Percentiles rank a stretch among this genome's conserved stretches.
Evolutionary conservation across 2,329 filamentous ascomycete species (phyloP).

Genomic region (Dactylellina haptotyla): DNA sequence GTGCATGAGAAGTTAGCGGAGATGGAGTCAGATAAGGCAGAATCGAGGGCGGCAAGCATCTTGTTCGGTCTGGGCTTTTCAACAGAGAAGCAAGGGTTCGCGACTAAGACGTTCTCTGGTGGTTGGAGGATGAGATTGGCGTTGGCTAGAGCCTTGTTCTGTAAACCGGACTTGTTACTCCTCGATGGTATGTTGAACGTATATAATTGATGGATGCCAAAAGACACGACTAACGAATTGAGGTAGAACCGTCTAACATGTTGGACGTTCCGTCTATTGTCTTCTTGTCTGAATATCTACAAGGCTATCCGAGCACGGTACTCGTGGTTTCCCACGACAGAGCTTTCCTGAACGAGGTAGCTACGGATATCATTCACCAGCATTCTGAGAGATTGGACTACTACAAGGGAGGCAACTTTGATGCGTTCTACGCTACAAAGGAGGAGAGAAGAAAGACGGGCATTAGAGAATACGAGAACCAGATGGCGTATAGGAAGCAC

Average conservation of each 20-base stretch:
- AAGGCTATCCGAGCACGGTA: slow-evolving; percentile 91
- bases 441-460: slow-evolving; percentile 97
- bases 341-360: slow-evolving; percentile 97
- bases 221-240: slow-evolving; percentile 50
- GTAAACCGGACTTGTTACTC: slow-evolving; percentile 92
- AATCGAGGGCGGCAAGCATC: slow-evolving; percentile 93
- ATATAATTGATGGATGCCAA: not conserved
- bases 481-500: slow-evolving; percentile 93
- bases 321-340: slow-evolving; percentile 98
- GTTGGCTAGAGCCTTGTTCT: slow-evolving; percentile 93
- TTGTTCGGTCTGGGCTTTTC: slow-evolving; percentile 97
- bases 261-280: slow-evolving; percentile 99
- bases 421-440: slow-evolving; percentile 95
- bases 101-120: slow-evolving; percentile 98
- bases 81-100: slow-evolving; percentile 85
- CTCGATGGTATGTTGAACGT: slow-evolving; percentile 72
- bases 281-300: slow-evolving; percentile 95
- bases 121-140: slow-evolving; percentile 99
- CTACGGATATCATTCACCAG: slow-evolving; percentile 99
- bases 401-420: slow-evolving; percentile 97
- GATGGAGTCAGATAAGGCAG: slow-evolving; percentile 99
- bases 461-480: slow-evolving; percentile 97
- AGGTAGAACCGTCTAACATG: slow-evolving; percentile 95
- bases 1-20: slow-evolving; percentile 91
- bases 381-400: slow-evolving; percentile 97